Conservation (phyloP, 2,329 filamentous ascomycete genomes). For the Alternaria ethzedia region DNA sequence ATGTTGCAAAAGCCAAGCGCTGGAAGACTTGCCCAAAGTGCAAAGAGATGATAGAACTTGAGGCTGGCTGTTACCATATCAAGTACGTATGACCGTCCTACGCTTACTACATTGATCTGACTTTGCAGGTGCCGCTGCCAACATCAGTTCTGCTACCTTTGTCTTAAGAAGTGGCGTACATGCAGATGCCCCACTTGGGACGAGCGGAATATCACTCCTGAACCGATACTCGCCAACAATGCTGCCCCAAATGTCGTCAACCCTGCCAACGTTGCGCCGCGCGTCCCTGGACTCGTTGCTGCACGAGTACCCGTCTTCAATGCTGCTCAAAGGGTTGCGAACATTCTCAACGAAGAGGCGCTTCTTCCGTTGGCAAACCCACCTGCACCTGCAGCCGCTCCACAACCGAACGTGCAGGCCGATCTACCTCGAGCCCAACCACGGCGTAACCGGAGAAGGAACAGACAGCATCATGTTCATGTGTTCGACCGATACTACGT, state of each 20-base stretch:
- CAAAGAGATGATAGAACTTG: not conserved
- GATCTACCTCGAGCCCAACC: too few relatives aligned
- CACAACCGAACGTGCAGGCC: too few relatives aligned
- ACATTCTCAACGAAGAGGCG: too few relatives aligned
- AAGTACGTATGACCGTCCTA: not conserved
- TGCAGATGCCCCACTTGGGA: not conserved
- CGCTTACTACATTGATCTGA: not conserved
- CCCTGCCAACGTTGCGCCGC: not conserved
- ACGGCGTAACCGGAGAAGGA: too few relatives aligned
- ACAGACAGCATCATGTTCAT: too few relatives aligned
- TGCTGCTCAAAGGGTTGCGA: too few relatives aligned
- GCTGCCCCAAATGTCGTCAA: not conserved
- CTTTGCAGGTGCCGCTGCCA: not conserved
- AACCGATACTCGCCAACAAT: not conserved
- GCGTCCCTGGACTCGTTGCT: fast-evolving
- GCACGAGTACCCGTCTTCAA: not conserved
- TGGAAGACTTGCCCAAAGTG: not conserved
- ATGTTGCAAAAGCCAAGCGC: not conserved
- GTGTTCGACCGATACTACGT: too few relatives aligned
- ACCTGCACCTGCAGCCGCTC: too few relatives aligned
- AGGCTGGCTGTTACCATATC: not conserved
- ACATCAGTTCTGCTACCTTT: not conserved
- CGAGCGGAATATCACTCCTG: not conserved
- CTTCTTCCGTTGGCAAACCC: too few relatives aligned
- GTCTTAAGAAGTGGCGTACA: not conserved